Base-by-base conservation (phyloP, 441 rosid species). In the Syzygium malaccense region DNA sequence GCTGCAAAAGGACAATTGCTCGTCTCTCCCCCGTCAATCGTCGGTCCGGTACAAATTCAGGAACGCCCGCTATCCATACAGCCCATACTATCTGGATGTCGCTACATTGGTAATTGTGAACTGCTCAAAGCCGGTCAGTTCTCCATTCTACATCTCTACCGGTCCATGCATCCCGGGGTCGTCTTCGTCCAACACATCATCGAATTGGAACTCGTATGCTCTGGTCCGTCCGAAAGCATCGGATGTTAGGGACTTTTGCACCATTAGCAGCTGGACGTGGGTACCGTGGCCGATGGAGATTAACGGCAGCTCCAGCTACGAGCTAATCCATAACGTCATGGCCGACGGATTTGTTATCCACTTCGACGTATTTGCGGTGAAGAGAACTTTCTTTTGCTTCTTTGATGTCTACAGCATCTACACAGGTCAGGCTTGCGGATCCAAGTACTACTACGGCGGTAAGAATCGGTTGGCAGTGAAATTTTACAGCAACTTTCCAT, bases 41-140 rank as follows among this genome's bases (percentile, higher is more conserved):
- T 0, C 23, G 1, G 75, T 64, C 75, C 75, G 37, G 9, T 64
- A 64, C 17, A 64, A 64, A 30, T 64, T 30, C 41, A 64, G 37
- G 37, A 30, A 15, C 2, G 37, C 11, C 30, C 75, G 20, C 75
- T 64, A 64, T 64, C 75, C 75, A 15, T 64, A n/a, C 20, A n/a
- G 30, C 37, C 75, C 14, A 30, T 15, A 30, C 37, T n/a, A 30
- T 20, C 6, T n/a, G 37, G 11, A 30, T 0, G 37, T 2, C 0
- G 0, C 10, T 9, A 60, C 68, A 60, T 3, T 28, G 10, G 41
- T 66, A 23, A 66, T 66, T 30, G 41, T 66, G 23, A 66, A 66
- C 4, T 66, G 75, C 33, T 66, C 75, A 66, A 66, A 30, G 3
- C 13, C 25, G 23, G 41, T 66, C 8, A 30, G 6, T 32, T 66